phyloP scores from a whole-genome alignment of 345 rosid genomes.

The Aethionema arabicum region DNA sequence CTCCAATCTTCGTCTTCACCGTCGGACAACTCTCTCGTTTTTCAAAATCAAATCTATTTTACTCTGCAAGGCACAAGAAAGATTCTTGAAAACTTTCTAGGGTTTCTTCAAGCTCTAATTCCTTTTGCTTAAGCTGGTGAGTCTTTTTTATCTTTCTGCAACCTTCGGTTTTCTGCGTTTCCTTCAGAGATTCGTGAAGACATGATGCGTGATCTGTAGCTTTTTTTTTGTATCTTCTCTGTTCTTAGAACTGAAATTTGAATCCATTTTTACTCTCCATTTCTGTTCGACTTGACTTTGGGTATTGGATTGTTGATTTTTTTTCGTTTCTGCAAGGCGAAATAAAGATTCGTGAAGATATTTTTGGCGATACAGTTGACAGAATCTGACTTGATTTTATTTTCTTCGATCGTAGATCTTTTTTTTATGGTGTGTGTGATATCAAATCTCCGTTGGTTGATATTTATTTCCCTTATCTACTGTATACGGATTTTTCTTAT shows the following conservation, averaged over 20 bases:
- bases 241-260: background rate
- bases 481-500: background rate
- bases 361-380: background rate
- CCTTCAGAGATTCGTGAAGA: background rate
- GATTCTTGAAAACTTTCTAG: conserved; percentile 11
- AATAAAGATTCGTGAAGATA: too few species aligned
- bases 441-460: conserved; percentile 23
- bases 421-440: conserved; percentile 2
- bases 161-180: background rate
- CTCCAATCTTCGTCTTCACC: conserved; percentile 35
- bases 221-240: background rate
- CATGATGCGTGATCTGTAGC: background rate
- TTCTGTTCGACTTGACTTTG: conserved; percentile 12
- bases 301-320: conserved; percentile 5
- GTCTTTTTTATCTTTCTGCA: conserved; percentile 23
- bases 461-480: conserved; percentile 5
- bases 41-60: conserved; percentile 14
- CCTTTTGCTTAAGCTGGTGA: conserved; percentile 27
- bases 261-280: conserved; percentile 9
- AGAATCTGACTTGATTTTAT: conserved; percentile 10
- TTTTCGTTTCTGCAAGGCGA: too few species aligned
- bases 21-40: conserved; percentile 30
- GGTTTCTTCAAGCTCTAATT: conserved; percentile 23
- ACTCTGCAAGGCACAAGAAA: background rate
- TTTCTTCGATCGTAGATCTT: conserved; percentile 16